Conservation (phyloP, 106 monocot species). For the Dioscorea dumetorum region DNA sequence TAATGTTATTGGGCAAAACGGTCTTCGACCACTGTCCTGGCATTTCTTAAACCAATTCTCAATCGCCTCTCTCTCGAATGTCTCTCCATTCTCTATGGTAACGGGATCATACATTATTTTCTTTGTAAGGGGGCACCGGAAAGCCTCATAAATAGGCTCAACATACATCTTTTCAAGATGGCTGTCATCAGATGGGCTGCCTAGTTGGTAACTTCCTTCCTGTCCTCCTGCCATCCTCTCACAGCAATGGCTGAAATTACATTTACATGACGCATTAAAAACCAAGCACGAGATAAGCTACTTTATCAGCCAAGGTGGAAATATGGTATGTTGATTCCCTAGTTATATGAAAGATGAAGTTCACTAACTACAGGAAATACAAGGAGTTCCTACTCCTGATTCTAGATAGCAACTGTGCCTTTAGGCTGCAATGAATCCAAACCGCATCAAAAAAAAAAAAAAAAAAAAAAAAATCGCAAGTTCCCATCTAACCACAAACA, state of each 20-base stretch:
- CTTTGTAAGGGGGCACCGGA: constrained; percentile 80
- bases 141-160: constrained; percentile 80
- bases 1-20: constrained; percentile 60
- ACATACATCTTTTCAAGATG: constrained; percentile 44
- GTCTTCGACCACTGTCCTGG: constrained; percentile 38
- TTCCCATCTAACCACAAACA: too few species aligned
- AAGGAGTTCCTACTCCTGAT: too few species aligned
- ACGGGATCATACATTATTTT: constrained; percentile 82
- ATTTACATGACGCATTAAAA: too few species aligned
- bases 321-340: too few species aligned
- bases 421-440: too few species aligned
- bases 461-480: too few species aligned
- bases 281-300: too few species aligned
- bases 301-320: too few species aligned
- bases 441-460: too few species aligned
- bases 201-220: constrained; percentile 30
- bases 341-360: too few species aligned
- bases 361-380: too few species aligned
- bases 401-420: too few species aligned
- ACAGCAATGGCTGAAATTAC: not conserved
- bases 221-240: constrained; percentile 44
- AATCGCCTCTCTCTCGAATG: constrained; percentile 84
- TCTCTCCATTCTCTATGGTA: constrained; percentile 63
- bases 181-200: constrained; percentile 41
- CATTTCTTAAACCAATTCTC: constrained; percentile 88